Evolutionary conservation across 1,139 yeast genomes (phyloP), one percentile per base, ranked within the genome.

Genomic region (Meyerozyma carpophila): DNA sequence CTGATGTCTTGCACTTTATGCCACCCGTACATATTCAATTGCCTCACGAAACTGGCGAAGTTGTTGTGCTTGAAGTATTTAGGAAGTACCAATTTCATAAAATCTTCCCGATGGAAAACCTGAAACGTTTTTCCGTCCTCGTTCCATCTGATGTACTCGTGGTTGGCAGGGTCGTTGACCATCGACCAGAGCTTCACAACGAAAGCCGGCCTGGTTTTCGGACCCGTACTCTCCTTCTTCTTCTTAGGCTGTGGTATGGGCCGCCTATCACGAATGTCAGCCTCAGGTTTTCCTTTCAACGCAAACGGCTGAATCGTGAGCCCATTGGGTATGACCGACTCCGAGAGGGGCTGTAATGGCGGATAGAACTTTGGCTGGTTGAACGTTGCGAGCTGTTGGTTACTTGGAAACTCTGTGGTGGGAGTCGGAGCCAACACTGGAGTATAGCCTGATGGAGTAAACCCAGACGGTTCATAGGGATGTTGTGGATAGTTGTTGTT

Each of bases 1-100:
- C 66, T 82, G 43, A 83, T 79, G 62, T 84, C 95, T 61, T 81
- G 94, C 7, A 93, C 93, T 65, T 93, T 93, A 66, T 93, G 98
- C 90, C 96, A 93, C 32, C 98, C 98, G 59, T 93, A 93, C 95
- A 93, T 93, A 65, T 93, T 93, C 58, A 93, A 74, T 61, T 93
- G 98, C 7, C 56, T 49, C 8, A 52, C 56, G 36, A 52, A 52
- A 7, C 51, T 47, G 14, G 55, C 53, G 34, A 52, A 52, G 46
- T 52, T 52, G 44, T 51, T 50, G 43, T 52, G 56, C 38, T 52
- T 52, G 47, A 51, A 52, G 45, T 52, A 52, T 32, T 49, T 47
- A 8, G 98, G 98, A 47, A 93, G 70, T 27, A 93, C 85, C 42
- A 74, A 69, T 55, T 84, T 87, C 75, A 91, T 94, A 58, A 93